Evolutionary conservation across 805 yeast genomes (phyloP), one percentile per base, ranked within the genome.

Genomic region (Cyberlindnera xishuangbannaensis): DNA sequence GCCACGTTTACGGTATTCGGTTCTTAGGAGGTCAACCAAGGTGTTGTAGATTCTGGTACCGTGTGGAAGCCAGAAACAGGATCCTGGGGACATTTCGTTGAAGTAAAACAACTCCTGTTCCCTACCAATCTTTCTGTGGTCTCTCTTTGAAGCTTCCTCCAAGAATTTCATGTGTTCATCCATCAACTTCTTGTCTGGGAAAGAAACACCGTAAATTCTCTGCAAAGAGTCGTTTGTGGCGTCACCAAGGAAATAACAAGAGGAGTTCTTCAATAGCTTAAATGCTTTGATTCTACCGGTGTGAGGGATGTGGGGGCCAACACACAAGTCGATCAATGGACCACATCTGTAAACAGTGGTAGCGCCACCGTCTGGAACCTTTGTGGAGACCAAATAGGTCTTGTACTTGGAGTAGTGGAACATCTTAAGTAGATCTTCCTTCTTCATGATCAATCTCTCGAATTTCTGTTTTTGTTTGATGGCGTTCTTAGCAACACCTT

Each of bases 281-380:
- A 88, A 76, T 34, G 95, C 83, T 74, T 92, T 92, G 55, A 92
- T 85, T 60, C 85, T 81, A 45, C 97, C 97, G 28, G 98, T 88
- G 66, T 90, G 94, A 43, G 97, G 96, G 44, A 92, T 81, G 59
- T 92, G 98, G 30, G 98, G 98, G 52, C 98, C 98, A 41, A 84
- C 73, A 75, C 98, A 92, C 61, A 92, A 74, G 64, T 92, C 98
- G 53, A 92, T 92, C 61, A 92, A 75, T 23, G 95, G 85, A 53
- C 98, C 98, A 68, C 97, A 90, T 67, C 97, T 78, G 69, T 92
- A 92, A 33, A 92, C 97, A 27, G 98, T 92, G 48, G 97, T 78
- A 23, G 95, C 76, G 29, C 95, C 86, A 25, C 94, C 95, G 62
- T 92, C 98, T 47, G 97, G 96, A 43, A 92, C 77, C 69, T 92